Evolutionary conservation across 1,284 basidiomycete genomes (phyloP).

Genomic region (Erythrobasidium hasegawianum): DNA sequence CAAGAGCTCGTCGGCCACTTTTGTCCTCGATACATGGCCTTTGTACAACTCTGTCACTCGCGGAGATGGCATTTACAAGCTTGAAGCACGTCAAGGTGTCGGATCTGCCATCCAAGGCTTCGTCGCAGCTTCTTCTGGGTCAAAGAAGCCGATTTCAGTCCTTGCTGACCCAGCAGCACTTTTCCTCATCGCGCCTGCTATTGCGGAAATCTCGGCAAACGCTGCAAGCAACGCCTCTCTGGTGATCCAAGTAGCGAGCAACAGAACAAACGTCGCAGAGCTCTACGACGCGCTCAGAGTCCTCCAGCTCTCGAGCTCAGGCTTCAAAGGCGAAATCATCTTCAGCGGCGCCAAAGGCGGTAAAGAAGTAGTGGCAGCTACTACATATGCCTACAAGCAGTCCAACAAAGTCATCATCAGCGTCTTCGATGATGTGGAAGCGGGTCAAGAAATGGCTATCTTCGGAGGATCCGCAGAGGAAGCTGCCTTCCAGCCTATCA

Average conservation of each 20-base stretch:
- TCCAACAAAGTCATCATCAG: slow-evolving; percentile 24
- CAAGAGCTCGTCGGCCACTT: slow-evolving; percentile 26
- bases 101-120: slow-evolving; percentile 34
- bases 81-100: slow-evolving; percentile 31
- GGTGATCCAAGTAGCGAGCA: slow-evolving; percentile 29
- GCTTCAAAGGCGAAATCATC: slow-evolving; percentile 21
- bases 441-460: slow-evolving; percentile 24
- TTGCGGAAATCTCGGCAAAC: slow-evolving; percentile 12
- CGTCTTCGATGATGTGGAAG: slow-evolving; percentile 31
- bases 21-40: slow-evolving; percentile 34
- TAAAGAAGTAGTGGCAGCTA: slow-evolving; percentile 21
- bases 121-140: slow-evolving; percentile 7
- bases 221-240: slow-evolving; percentile 11
- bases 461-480: slow-evolving; percentile 14
- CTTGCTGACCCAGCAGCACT: slow-evolving; percentile 30
- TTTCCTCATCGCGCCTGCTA: slow-evolving; percentile 17
- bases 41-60: neutral
- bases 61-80: slow-evolving; percentile 15
- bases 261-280: slow-evolving; percentile 13
- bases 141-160: slow-evolving; percentile 31
- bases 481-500: slow-evolving; percentile 36
- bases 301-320: slow-evolving; percentile 1
- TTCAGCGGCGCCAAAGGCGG: slow-evolving; percentile 23
- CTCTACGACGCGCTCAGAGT: slow-evolving; percentile 20
- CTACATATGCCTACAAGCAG: slow-evolving; percentile 6